Base-by-base conservation (phyloP, 2,329 filamentous ascomycete genomes). In the Ophiocordyceps unilateralis region DNA sequence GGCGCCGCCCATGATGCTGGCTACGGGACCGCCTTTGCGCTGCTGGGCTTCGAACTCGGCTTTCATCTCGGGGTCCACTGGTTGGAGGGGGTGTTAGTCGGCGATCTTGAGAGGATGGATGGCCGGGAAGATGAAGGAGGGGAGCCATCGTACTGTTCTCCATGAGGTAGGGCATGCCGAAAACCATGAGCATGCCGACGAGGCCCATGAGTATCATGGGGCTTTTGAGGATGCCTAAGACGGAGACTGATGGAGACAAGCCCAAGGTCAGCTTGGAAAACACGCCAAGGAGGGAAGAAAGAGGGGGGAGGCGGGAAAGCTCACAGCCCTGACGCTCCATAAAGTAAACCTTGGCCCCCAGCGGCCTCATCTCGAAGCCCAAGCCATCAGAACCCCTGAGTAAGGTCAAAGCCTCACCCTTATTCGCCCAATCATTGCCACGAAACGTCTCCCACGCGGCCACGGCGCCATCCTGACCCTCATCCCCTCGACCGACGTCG, bases 41-140 rank as follows among this genome's bases (percentile, higher is more conserved):
- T 91, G 86, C 55, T 86, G 81, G 55, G 86, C 83, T 59, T 95
- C 87, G 58, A 91, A 94, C 59, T 96, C 91, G 53, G 84, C 85
- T 53, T 80, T 80, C 65, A 85, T 83, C 62, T 98, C 91, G n/a
- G 86, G 86, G 58, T 96, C 91, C 88, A 98, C 88, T 95, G 54
- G 10, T 22, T 15, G 11, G 15, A 20, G 23, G n/a, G 22, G 9
- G 1, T 32, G 19, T 28, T 5, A 47, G 44, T 23, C 41, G 32
- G 5, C 6, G 5, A 39, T 9, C n/a, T 7, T 38, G 24, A 37
- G 39, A 20, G 39, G n/a, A n/a, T n/a, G n/a, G n/a, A n/a, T n/a
- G n/a, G n/a, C n/a, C n/a, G n/a, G 19, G 20, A 30, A 17, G 24
- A 15, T 7, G 9, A 5, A 17, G 14, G 32, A 20, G n/a, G n/a